Evolutionary conservation across 2,329 filamentous ascomycete genomes (phyloP), one percentile per base, ranked within the genome.

Genomic region (Talaromyces sp.): DNA sequence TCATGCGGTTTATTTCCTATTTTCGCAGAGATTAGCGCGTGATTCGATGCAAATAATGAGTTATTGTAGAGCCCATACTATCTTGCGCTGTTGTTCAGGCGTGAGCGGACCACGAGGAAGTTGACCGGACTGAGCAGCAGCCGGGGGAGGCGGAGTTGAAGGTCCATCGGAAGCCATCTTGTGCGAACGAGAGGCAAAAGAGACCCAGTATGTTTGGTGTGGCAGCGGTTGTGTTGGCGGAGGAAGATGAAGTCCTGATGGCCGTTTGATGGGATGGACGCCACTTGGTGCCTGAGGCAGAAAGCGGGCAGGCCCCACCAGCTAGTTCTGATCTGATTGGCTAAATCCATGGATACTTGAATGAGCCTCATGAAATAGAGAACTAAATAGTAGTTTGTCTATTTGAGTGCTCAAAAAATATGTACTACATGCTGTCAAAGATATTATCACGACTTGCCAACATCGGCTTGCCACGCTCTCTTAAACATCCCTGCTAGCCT

Each of bases 1-100:
- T 90, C 33, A 97, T 84, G 23, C 94, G 87, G 68, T 88, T 93
- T 74, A 94, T 87, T 85, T 97, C 94, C 90, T 95, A 62, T 53
- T 30, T 18, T 9, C 14, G n/a, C 27, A 10, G 40, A 31, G 10
- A 42, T 44, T n/a, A 27, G 34, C 34, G 5, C 31, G 36, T 31
- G 27, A 31, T 8, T n/a, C 3, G 27, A 51, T 10, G 44, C n/a
- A 18, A 8, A 53, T 10, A 50, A 44, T 56, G 50, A 27, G 23
- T 33, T 30, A 9, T 42, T 36, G 53, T 23, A 28, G 4, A 34
- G n/a, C 18, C 64, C 71, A 56, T 76, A 83, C 82, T 73, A 86
- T 85, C 66, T 80, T 80, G 56, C 84, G 81, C 55, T 86, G 80
- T 71, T 87, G 85, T 68, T 88, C 85, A 9, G 85, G 84, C 2